Evolutionary conservation across 2,329 filamentous ascomycete genomes (phyloP).

Genomic region (Fusarium sp.): DNA sequence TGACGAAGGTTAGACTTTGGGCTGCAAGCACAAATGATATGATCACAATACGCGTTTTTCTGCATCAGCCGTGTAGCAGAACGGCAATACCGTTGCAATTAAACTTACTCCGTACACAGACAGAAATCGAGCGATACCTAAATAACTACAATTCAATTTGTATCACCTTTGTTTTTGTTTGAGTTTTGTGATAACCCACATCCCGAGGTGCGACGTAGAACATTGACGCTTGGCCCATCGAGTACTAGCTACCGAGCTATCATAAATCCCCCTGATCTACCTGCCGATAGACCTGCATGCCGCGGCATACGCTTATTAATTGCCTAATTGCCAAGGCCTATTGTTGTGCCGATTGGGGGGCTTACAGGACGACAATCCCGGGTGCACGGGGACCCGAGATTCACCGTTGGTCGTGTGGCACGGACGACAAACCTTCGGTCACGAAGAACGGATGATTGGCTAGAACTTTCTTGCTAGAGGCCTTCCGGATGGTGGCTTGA

Average conservation of each 20-base stretch:
- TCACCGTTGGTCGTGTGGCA: not conserved
- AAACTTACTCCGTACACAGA: no score
- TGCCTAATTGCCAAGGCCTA: not conserved
- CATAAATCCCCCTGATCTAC: not conserved
- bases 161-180: not conserved
- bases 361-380: no score
- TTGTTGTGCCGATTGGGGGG: not conserved
- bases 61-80: not conserved
- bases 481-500: not conserved
- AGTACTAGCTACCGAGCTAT: not conserved
- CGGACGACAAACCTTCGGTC: not conserved
- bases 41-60: not conserved
- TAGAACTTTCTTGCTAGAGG: not conserved
- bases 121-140: accelerated
- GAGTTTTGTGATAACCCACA: no score
- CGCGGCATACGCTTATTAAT: not conserved
- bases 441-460: not conserved
- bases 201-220: not conserved
- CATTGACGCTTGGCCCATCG: not conserved
- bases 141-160: not conserved
- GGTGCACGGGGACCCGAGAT: not conserved
- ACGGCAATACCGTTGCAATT: accelerated
- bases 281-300: not conserved
- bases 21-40: not conserved
- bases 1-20: not conserved